These are phyloP conservation scores for Chiua sp. DNA, from an alignment of 1,284 basidiomycete species.

Conservation along the genomic window DNA sequence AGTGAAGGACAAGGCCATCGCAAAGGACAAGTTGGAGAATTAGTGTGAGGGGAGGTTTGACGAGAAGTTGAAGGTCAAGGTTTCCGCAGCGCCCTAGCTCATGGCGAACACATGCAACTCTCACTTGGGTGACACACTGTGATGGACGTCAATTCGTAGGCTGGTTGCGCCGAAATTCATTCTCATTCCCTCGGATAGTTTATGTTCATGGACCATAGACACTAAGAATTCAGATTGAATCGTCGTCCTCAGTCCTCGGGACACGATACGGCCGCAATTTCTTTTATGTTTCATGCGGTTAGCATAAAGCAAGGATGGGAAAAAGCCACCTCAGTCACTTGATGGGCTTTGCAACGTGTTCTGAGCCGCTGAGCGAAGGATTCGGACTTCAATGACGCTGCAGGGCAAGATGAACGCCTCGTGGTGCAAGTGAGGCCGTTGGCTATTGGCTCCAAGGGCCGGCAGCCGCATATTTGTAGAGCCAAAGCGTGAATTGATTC, in stretches of 20 bases:
- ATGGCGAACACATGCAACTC: slow-evolving; percentile 31
- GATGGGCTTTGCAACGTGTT: slow-evolving; percentile 23
- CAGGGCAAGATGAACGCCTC: slow-evolving; percentile 15
- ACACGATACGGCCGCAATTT: slow-evolving; percentile 1
- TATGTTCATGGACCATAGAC: slow-evolving; percentile 3
- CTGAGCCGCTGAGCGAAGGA: slow-evolving; percentile 5
- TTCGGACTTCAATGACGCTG: not conserved
- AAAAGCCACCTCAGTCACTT: slow-evolving; percentile 10
- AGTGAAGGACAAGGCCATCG: slow-evolving; percentile 8
- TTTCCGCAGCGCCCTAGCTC: slow-evolving; percentile 16
- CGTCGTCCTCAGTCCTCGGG: slow-evolving; percentile 8
- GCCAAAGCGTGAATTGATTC: not conserved
- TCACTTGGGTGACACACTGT: slow-evolving; percentile 5
- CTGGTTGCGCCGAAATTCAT: not conserved
- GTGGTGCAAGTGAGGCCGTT: slow-evolving; percentile 23
- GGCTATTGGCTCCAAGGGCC: not conserved
- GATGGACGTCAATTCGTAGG: slow-evolving; percentile 5
- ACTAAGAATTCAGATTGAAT: not conserved
- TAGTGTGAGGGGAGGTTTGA: slow-evolving; percentile 11
- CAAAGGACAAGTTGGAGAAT: not conserved
- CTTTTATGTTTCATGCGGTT: slow-evolving; percentile 6
- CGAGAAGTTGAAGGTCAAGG: slow-evolving; percentile 9
- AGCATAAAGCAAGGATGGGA: slow-evolving; percentile 6
- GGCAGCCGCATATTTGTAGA: not conserved
- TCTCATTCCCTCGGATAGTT: slow-evolving; percentile 12